A percentile compares a stretch with the other conserved stretches of the same genome.
Conservation (phyloP, 2,329 filamentous ascomycete species). For the Botrytis cinerea region DNA sequence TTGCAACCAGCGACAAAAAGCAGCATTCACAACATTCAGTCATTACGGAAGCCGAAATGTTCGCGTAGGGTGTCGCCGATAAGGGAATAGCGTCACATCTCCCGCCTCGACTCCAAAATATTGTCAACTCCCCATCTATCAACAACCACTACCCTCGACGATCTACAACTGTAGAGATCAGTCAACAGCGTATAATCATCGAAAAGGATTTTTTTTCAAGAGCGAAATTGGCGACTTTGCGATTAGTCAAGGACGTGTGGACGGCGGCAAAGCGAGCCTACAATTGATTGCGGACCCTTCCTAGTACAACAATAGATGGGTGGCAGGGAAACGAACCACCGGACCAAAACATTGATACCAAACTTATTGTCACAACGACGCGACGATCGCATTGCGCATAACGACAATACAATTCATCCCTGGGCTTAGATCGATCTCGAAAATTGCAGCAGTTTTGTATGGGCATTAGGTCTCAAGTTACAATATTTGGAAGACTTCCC, state of each 20-base stretch:
- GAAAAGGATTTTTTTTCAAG: neutral
- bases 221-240: neutral
- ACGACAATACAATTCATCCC: neutral
- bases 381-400: conserved; percentile 23
- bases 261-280: conserved; percentile 15
- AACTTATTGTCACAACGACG: conserved; percentile 16
- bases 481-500: conserved; percentile 6
- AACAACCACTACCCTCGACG: conserved; percentile 16
- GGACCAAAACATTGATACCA: conserved; percentile 18
- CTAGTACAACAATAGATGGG: conserved; percentile 10
- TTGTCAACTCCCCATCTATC: conserved; percentile 11
- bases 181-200: conserved; percentile 6
- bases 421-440: neutral
- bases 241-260: neutral
- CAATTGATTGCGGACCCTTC: conserved; percentile 21
- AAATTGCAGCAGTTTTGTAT: conserved; percentile 12
- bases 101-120: conserved; percentile 24
- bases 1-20: conserved; percentile 1
- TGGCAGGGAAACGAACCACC: conserved; percentile 23
- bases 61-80: conserved; percentile 20
- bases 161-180: conserved; percentile 14
- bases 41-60: neutral
- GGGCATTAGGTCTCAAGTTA: neutral
- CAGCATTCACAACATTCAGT: neutral
- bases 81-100: conserved; percentile 25